Percentiles rank a stretch among this genome's conserved stretches.
Evolutionary conservation across 2,329 filamentous ascomycete species (phyloP).

Genomic region (Myriangium duriaei): DNA sequence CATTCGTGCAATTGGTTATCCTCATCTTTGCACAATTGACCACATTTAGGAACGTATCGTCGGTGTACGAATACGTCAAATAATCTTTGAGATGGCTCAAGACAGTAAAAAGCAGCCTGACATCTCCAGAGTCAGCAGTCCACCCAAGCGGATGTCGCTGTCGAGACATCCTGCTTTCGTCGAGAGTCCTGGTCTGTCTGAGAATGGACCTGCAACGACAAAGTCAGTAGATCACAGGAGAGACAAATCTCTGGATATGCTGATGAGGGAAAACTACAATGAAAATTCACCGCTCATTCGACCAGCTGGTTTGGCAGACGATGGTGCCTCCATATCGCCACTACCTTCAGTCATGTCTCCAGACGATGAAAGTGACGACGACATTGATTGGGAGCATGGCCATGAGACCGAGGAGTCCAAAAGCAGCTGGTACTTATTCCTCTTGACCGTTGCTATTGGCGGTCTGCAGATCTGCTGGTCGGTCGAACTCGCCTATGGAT

Average conservation of each 20-base stretch:
- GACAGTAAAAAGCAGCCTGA: slow-evolving; percentile 9
- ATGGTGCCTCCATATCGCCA: slow-evolving; percentile 10
- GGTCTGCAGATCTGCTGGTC: slow-evolving; percentile 93
- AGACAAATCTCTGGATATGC: slow-evolving; percentile 8
- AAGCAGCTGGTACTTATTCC: slow-evolving; percentile 71
- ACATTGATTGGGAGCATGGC: slow-evolving; percentile 28
- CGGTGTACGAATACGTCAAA: no score
- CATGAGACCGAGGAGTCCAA: slow-evolving; percentile 51
- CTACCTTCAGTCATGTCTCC: slow-evolving; percentile 13
- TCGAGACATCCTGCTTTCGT: not conserved
- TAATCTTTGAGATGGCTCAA: not conserved
- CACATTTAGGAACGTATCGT: no score
- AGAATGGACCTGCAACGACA: not conserved
- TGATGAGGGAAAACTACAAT: slow-evolving; percentile 14
- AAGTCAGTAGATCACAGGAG: slow-evolving; percentile 1
- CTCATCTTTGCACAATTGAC: no score
- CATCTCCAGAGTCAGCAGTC: not conserved
- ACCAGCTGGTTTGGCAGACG: slow-evolving; percentile 7
- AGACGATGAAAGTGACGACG: slow-evolving; percentile 14
- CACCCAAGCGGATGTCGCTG: not conserved
- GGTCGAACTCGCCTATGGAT: slow-evolving; percentile 86
- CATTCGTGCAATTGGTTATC: no score
- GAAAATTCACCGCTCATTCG: slow-evolving; percentile 22
- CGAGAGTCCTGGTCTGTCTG: not conserved
- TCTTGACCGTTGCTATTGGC: slow-evolving; percentile 76